These are phyloP conservation scores for Mycena metata DNA, from an alignment of 768 basidiomycete genomes.

Conservation along the genomic window DNA sequence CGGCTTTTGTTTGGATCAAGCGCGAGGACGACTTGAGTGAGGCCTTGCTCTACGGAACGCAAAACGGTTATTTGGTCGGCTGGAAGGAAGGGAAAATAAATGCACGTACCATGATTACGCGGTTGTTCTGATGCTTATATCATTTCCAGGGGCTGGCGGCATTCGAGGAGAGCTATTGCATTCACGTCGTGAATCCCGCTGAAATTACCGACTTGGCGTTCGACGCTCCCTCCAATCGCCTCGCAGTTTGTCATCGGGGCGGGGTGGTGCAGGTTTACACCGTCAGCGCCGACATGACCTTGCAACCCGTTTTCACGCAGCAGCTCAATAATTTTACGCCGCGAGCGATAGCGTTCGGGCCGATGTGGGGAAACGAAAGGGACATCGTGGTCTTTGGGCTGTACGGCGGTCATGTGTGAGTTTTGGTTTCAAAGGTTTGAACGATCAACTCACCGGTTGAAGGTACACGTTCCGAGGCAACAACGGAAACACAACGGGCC, in stretches of 20 bases:
- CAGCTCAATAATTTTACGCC: constrained; percentile 31
- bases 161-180: constrained; percentile 37
- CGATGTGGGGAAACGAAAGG: constrained; percentile 29
- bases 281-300: constrained; percentile 28
- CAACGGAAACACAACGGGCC: constrained; percentile 23
- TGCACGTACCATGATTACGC: constrained; percentile 13
- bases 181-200: constrained; percentile 33
- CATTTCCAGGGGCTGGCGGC: too few species aligned
- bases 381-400: constrained; percentile 39
- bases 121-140: too few species aligned
- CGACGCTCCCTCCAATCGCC: constrained; percentile 38
- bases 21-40: constrained; percentile 34
- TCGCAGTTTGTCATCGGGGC: constrained; percentile 39
- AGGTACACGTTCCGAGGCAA: constrained; percentile 37
- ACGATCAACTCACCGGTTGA: constrained; percentile 13
- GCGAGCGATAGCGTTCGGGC: constrained; percentile 39
- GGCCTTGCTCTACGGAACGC: constrained; percentile 36
- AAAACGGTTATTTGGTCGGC: constrained; percentile 36
- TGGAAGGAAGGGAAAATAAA: constrained; percentile 32
- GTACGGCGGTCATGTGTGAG: constrained; percentile 41
- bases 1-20: constrained; percentile 37
- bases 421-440: constrained; percentile 12
- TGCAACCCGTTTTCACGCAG: constrained; percentile 35
- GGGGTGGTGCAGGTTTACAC: constrained; percentile 38
- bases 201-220: constrained; percentile 42